Base-by-base conservation (phyloP, 495 filamentous ascomycete genomes). In the Hypoxylon cercidicola region DNA sequence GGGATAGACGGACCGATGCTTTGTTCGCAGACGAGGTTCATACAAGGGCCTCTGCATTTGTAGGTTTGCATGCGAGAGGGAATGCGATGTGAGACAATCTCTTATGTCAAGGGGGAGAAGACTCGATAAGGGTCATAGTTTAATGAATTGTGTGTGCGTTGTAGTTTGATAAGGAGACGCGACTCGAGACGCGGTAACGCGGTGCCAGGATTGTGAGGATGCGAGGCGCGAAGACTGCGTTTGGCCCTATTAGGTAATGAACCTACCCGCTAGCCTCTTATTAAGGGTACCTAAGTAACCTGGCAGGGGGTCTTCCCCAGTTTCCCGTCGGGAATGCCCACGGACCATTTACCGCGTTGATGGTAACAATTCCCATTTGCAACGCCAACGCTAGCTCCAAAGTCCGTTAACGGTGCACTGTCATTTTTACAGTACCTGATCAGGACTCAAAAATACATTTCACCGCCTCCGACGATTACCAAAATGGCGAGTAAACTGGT, bases 101-200 rank as follows among this genome's bases (percentile, higher is more conserved):
- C 23, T 45, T 51, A 45, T 56, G 52, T 55, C 18, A 28, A 47
- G 19, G 48, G 48, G 43, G 21, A n/a, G 18, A 32, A 32, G 8
- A 2, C 2, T 25, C 30, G 30, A 32, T 32, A 32, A 55, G 51
- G 7, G 19, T 25, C 37, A 40, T 15, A 16, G 15, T n/a, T 15
- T 2, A 40, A 15, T 1, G 4, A 40, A 40, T 40, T 40, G 2
- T 32, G 30, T 32, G 37, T 35, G 13, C 3, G 12, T 49, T 49
- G 13, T 19, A 37, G 7, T 37, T 51, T 51, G 7, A 21, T 32
- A 18, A 21, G 50, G 13, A 48, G 50, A 62, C 58, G 58, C 58
- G 58, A 62, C 49, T 54, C 20, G 32, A 47, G 50, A 62, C 59
- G 59, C 59, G 59, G 18, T 44, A 43, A 62, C 59, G 59, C 59